A percentile compares a stretch with the other conserved stretches of the same genome.
phyloP scores from a whole-genome alignment of 1,284 basidiomycete species.

The Malassezia arunalokei region DNA sequence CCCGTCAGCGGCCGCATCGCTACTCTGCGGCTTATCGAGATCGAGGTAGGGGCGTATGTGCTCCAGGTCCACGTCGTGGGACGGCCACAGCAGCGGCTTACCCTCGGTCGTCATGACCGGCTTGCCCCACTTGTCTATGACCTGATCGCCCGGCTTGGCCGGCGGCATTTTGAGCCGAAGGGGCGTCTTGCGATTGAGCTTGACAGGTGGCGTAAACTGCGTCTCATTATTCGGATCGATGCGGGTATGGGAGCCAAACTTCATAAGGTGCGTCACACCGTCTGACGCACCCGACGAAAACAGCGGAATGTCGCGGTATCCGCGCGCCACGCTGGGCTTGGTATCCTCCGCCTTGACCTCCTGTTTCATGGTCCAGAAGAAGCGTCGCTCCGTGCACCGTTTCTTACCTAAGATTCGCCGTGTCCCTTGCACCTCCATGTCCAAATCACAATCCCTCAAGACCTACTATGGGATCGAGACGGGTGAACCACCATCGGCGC shows the following conservation, averaged over 20 bases:
- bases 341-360: conserved; percentile 15
- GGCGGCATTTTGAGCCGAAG: conserved; percentile 35
- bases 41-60: conserved; percentile 15
- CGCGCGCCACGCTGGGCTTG: conserved; percentile 20
- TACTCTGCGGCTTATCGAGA: neutral
- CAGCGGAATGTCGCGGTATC: conserved; percentile 41
- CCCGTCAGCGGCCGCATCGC: conserved; percentile 1
- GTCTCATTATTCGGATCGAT: conserved; percentile 34
- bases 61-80: conserved; percentile 24
- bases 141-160: conserved; percentile 33
- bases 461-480: neutral
- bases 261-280: conserved; percentile 35
- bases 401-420: neutral
- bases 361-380: conserved; percentile 7
- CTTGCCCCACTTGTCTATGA: conserved; percentile 33
- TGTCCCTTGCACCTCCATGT: conserved; percentile 5
- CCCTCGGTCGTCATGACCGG: conserved; percentile 32
- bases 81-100: conserved; percentile 28
- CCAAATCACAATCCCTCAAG: conserved; percentile 1
- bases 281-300: conserved; percentile 26
- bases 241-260: conserved; percentile 35
- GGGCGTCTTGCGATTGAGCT: conserved; percentile 43
- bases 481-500: neutral
- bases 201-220: conserved; percentile 39
- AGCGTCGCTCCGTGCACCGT: neutral